Evolutionary conservation across 176 grass and related monocot species (phyloP).

Genomic region (Phoenix dactylifera): DNA sequence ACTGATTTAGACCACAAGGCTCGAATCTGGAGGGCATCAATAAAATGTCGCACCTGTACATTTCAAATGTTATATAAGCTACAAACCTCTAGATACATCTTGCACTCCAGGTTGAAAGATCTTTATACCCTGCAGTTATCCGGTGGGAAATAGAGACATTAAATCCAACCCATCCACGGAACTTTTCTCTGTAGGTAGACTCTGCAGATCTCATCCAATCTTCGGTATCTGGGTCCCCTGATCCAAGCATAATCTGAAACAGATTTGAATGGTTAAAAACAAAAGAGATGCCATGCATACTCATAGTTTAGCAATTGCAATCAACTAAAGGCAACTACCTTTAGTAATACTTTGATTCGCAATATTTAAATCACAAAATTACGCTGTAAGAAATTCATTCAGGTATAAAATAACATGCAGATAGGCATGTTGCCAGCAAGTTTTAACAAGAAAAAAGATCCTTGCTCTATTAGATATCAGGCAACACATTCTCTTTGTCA

Average conservation of each 20-base stretch:
- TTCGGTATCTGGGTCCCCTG: slow-evolving; percentile 67
- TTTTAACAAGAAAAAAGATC: too few relatives aligned
- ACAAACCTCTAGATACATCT: slow-evolving; percentile 7
- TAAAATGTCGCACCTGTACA: slow-evolving; percentile 84
- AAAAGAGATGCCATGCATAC: too few relatives aligned
- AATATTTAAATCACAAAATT: too few relatives aligned
- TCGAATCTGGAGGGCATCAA: slow-evolving; percentile 98
- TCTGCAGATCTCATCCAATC: slow-evolving; percentile 87
- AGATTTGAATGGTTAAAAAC: neutral
- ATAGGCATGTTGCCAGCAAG: too few relatives aligned
- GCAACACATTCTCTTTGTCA: too few relatives aligned
- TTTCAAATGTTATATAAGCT: neutral
- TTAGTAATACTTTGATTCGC: too few relatives aligned
- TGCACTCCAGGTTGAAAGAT: slow-evolving; percentile 5
- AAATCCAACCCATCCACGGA: slow-evolving; percentile 98
- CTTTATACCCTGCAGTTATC: slow-evolving; percentile 80
- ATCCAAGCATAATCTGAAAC: slow-evolving; percentile 90
- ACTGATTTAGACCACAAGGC: slow-evolving; percentile 93
- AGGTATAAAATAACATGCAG: too few relatives aligned
- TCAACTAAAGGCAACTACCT: too few relatives aligned
- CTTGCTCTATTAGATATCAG: too few relatives aligned
- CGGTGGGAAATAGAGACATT: slow-evolving; percentile 86
- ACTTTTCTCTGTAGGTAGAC: slow-evolving; percentile 54
- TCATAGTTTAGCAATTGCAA: too few relatives aligned
- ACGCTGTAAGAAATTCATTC: too few relatives aligned